A percentile compares a stretch with the other conserved stretches of the same genome.
These are phyloP conservation scores for Candida odintsovae DNA, from an alignment of 805 yeast species.

Conservation along the genomic window DNA sequence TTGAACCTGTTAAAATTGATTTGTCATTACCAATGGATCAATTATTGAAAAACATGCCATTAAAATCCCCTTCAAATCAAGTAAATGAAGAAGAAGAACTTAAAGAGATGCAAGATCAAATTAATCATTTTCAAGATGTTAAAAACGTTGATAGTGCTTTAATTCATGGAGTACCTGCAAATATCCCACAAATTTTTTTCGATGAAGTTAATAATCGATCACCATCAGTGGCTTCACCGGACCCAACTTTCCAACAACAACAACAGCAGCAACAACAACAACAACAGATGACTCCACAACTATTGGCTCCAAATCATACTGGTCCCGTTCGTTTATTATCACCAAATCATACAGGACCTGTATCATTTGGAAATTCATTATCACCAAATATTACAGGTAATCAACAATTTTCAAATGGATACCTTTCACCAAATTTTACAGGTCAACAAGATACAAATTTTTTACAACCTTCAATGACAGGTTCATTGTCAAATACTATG, in stretches of 20 bases:
- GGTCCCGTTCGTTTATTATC: slow-evolving; percentile 2
- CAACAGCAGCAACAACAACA: slow-evolving; percentile 1
- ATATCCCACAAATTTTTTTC: slow-evolving; percentile 36
- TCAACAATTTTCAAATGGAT: neutral
- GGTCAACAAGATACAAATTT: slow-evolving; percentile 14
- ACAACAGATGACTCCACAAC: slow-evolving; percentile 7
- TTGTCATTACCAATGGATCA: slow-evolving; percentile 75
- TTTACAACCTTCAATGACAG: slow-evolving; percentile 34
- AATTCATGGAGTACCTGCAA: slow-evolving; percentile 62
- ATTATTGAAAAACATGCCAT: slow-evolving; percentile 45
- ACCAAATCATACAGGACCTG: slow-evolving; percentile 17
- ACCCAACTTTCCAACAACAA: slow-evolving; percentile 1
- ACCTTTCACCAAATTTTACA: slow-evolving; percentile 12
- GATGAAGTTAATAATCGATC: slow-evolving; percentile 13
- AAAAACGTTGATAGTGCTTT: slow-evolving; percentile 71
- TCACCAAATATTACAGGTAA: neutral
- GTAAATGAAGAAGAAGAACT: slow-evolving; percentile 68
- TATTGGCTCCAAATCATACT: slow-evolving; percentile 14
- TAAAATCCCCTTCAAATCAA: slow-evolving; percentile 35
- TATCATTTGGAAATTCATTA: slow-evolving; percentile 20
- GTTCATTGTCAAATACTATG: slow-evolving; percentile 29
- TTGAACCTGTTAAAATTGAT: slow-evolving; percentile 38
- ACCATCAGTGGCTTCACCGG: slow-evolving; percentile 14
- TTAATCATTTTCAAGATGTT: slow-evolving; percentile 69
- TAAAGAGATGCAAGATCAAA: slow-evolving; percentile 68